These are phyloP conservation scores for Thalia dealbata DNA, from an alignment of 176 grass and related monocot genomes.

Conservation along the genomic window DNA sequence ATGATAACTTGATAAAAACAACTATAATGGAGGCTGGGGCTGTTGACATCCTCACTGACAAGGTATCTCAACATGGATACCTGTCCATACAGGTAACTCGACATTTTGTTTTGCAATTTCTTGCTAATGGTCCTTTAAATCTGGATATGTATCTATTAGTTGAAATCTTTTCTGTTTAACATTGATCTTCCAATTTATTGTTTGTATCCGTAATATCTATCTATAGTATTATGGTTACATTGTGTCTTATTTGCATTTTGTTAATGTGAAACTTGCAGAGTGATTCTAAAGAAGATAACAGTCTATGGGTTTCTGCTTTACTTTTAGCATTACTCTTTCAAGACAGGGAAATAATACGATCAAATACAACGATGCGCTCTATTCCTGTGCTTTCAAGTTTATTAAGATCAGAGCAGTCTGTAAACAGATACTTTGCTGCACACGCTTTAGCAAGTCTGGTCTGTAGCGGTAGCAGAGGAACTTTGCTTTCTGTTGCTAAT, in stretches of 20 bases:
- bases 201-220: not conserved
- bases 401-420: slow-evolving; percentile 82
- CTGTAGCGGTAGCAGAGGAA: slow-evolving; percentile 91
- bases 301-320: slow-evolving; percentile 87
- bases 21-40: slow-evolving; percentile 80
- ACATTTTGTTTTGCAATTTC: slow-evolving; percentile 11
- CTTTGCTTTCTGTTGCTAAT: slow-evolving; percentile 93
- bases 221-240: not conserved
- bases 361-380: slow-evolving; percentile 60
- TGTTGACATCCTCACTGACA: slow-evolving; percentile 69
- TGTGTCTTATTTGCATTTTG: slow-evolving; percentile 3
- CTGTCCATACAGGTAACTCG: slow-evolving; percentile 55
- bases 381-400: slow-evolving; percentile 91
- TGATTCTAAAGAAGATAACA: slow-evolving; percentile 79
- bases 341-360: slow-evolving; percentile 86
- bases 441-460: slow-evolving; percentile 91
- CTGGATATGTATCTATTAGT: not conserved
- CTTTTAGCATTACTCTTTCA: slow-evolving; percentile 84
- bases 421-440: slow-evolving; percentile 91
- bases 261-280: slow-evolving; percentile 37
- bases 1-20: slow-evolving; percentile 52
- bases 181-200: not conserved
- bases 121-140: too few species aligned
- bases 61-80: slow-evolving; percentile 86
- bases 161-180: not conserved